Percentiles rank a stretch among this genome's conserved stretches.
Conservation (phyloP, 441 rosid genomes). For the Pelargonium cotyledonis region DNA sequence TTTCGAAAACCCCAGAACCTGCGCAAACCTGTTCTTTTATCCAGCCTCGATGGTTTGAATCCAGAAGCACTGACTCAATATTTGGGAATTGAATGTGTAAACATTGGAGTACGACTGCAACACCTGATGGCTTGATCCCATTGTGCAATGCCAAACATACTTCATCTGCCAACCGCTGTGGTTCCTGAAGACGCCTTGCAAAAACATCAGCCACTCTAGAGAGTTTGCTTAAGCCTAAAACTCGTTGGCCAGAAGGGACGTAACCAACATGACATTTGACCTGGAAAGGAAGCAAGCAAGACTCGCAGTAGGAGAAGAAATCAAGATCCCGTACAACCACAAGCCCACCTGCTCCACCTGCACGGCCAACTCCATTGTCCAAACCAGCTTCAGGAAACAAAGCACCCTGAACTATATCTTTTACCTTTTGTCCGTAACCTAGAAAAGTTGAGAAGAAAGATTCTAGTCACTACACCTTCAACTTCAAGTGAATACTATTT, state of each 20-base stretch:
- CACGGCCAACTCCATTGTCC: constrained; percentile 61
- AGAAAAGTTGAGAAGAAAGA: background rate
- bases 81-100: constrained; percentile 67
- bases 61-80: constrained; percentile 39
- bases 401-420: constrained; percentile 77
- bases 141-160: constrained; percentile 66
- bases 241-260: constrained; percentile 72
- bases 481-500: background rate
- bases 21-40: constrained; percentile 44
- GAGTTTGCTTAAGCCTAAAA: constrained; percentile 88
- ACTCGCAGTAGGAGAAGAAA: constrained; percentile 82
- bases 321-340: constrained; percentile 86
- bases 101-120: constrained; percentile 79
- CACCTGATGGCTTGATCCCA: constrained; percentile 80
- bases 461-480: background rate
- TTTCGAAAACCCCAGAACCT: constrained; percentile 73
- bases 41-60: constrained; percentile 52
- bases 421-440: constrained; percentile 72
- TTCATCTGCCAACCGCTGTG: constrained; percentile 75
- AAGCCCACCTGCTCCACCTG: constrained; percentile 89
- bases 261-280: constrained; percentile 82
- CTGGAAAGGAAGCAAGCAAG: constrained; percentile 91
- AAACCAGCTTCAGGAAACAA: constrained; percentile 89
- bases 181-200: constrained; percentile 80
- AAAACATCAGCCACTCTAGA: constrained; percentile 82